Conservation (phyloP, 2,329 filamentous ascomycete genomes). For the Penicillium sp. region DNA sequence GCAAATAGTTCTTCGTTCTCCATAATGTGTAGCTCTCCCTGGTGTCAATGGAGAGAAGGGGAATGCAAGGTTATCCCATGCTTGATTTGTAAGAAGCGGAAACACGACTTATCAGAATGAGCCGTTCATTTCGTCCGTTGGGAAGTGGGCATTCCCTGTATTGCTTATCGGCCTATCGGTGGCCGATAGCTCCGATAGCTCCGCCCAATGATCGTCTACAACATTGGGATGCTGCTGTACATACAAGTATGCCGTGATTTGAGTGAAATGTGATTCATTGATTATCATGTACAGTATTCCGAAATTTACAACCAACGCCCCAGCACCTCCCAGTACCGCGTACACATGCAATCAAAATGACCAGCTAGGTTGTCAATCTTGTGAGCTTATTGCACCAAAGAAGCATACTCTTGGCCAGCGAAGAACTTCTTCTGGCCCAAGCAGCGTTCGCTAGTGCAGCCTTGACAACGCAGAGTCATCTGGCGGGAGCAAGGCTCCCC, state of each 20-base stretch:
- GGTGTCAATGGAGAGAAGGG: not conserved
- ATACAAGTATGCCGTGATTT: not conserved
- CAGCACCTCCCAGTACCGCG: constrained; percentile 1
- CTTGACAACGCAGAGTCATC: constrained; percentile 89
- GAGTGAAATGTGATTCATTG: not conserved
- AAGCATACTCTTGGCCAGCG: constrained; percentile 42
- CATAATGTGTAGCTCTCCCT: constrained; percentile 22
- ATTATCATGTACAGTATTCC: constrained; percentile 2
- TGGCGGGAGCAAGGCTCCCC: constrained; percentile 74
- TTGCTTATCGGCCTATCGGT: constrained; percentile 6
- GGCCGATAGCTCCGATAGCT: constrained; percentile 11
- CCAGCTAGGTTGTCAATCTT: not conserved
- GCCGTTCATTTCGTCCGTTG: not conserved
- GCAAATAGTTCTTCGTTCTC: constrained; percentile 37
- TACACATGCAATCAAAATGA: constrained; percentile 1
- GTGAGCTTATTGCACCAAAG: constrained; percentile 31
- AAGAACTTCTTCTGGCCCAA: constrained; percentile 71
- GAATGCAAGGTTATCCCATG: not conserved
- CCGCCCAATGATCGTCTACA: constrained; percentile 1
- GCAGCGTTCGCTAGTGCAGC: constrained; percentile 87
- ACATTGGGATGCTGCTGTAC: not conserved
- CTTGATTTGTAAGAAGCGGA: constrained; percentile 7
- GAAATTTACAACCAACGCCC: constrained; percentile 9
- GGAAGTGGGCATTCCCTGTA: not conserved
- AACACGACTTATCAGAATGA: not conserved